phyloP scores from a whole-genome alignment of 2,329 filamentous ascomycete species.

The Xylaria sp. region DNA sequence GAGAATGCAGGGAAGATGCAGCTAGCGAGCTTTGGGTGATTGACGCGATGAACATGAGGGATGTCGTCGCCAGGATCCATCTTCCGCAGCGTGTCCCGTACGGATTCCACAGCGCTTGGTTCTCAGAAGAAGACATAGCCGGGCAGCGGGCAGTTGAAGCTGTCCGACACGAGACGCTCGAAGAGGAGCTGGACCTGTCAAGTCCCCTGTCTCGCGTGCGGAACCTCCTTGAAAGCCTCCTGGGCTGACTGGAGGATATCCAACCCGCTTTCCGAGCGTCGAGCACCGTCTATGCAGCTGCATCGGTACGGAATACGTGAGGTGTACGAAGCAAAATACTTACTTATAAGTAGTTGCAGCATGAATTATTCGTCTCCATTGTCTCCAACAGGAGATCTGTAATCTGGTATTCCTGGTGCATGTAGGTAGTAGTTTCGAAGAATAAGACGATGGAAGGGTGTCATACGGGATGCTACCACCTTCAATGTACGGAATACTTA shows the following conservation, averaged over 20 bases:
- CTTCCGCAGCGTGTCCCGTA: conserved; percentile 66
- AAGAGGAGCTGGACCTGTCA: conserved; percentile 23
- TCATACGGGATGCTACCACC: too few species aligned
- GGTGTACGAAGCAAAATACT: background rate
- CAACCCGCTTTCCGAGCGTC: too few species aligned
- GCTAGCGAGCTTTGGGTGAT: conserved; percentile 64
- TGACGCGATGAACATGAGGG: conserved; percentile 56
- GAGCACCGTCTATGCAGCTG: background rate
- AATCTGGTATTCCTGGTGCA: too few species aligned
- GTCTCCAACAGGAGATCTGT: too few species aligned
- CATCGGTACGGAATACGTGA: background rate
- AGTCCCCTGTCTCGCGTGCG: conserved; percentile 25
- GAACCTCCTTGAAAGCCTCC: conserved; percentile 23
- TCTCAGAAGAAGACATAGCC: conserved; percentile 47
- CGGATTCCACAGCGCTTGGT: conserved; percentile 61
- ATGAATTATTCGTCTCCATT: too few species aligned
- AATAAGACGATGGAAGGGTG: too few species aligned
- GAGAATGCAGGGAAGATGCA: conserved; percentile 40
- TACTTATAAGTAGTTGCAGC: too few species aligned
- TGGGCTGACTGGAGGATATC: conserved; percentile 19
- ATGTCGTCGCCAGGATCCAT: conserved; percentile 52
- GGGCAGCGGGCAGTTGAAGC: conserved; percentile 38
- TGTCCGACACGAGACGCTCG: conserved; percentile 18
- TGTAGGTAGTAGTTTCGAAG: too few species aligned
- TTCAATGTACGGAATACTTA: too few species aligned